phyloP scores from a whole-genome alignment of 306 rosid species.

The Trifolium fragiferum region DNA sequence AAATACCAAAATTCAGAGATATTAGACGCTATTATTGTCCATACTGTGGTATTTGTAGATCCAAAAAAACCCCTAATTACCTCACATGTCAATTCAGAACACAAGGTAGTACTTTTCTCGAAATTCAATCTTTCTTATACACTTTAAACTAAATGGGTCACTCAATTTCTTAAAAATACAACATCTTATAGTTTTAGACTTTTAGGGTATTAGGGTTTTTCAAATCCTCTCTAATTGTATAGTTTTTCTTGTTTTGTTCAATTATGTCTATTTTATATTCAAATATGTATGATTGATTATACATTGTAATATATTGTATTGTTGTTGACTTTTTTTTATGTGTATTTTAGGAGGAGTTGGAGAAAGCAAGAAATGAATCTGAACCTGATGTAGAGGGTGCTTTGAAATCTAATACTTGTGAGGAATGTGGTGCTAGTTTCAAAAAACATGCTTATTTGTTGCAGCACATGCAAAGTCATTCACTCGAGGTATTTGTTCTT shows the following conservation, averaged over 20 bases:
- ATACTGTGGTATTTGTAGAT: constrained; percentile 72
- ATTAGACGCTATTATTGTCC: constrained; percentile 65
- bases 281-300: too few relatives aligned
- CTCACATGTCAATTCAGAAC: constrained; percentile 61
- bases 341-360: constrained; percentile 58
- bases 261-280: too few relatives aligned
- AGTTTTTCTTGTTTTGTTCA: too few relatives aligned
- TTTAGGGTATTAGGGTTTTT: not conserved
- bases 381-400: constrained; percentile 24
- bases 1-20: constrained; percentile 54
- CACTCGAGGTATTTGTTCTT: constrained; percentile 65
- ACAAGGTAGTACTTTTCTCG: constrained; percentile 54
- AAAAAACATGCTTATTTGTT: constrained; percentile 57
- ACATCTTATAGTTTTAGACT: not conserved
- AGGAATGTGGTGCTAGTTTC: constrained; percentile 71
- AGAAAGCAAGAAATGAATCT: constrained; percentile 39
- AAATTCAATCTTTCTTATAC: not conserved
- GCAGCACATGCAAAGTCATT: constrained; percentile 89
- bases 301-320: not conserved
- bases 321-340: constrained; percentile 2
- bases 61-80: constrained; percentile 64
- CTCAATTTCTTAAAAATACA: not conserved
- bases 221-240: not conserved
- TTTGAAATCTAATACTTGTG: constrained; percentile 50
- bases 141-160: not conserved